Percentiles rank a stretch among this genome's conserved stretches.
Evolutionary conservation across 2,329 filamentous ascomycete genomes (phyloP).

Genomic region (Fulvia fulva): DNA sequence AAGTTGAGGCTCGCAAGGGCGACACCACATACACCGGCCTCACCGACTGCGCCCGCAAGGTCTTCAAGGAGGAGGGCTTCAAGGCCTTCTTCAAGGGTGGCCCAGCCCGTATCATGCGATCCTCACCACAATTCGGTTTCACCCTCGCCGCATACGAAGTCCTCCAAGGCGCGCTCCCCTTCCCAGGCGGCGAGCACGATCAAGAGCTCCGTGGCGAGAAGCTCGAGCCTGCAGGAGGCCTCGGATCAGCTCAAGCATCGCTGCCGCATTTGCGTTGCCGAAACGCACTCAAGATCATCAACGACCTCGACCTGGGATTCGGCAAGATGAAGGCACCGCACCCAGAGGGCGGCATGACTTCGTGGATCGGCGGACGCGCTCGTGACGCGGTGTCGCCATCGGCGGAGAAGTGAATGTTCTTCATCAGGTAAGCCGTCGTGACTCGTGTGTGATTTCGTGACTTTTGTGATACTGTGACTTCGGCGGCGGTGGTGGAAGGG

Average conservation of each 20-base stretch:
- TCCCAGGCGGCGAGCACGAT: constrained; percentile 59
- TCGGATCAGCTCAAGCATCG: constrained; percentile 62
- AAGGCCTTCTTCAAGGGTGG: constrained; percentile 98
- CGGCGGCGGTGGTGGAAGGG: background rate
- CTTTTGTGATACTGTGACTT: constrained; percentile 1
- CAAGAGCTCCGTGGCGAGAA: constrained; percentile 53
- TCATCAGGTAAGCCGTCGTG: background rate
- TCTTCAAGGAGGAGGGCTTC: constrained; percentile 89
- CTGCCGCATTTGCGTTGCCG: constrained; percentile 68
- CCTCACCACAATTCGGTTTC: constrained; percentile 96
- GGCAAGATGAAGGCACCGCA: constrained; percentile 58
- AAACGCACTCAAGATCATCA: constrained; percentile 91
- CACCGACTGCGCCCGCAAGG: constrained; percentile 76
- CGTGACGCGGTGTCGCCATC: background rate
- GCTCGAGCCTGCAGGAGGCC: constrained; percentile 49
- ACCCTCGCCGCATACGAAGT: constrained; percentile 94
- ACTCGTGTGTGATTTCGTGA: background rate
- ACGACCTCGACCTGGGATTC: constrained; percentile 92
- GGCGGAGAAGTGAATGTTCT: background rate
- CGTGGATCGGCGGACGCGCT: constrained; percentile 7
- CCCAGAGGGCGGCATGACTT: constrained; percentile 15
- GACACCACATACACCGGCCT: constrained; percentile 84
- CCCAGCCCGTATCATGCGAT: constrained; percentile 88
- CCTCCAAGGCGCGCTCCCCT: constrained; percentile 73
- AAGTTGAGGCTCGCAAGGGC: constrained; percentile 95